Conservation (phyloP, 78 protist genomes). For the Guillardia theta region DNA sequence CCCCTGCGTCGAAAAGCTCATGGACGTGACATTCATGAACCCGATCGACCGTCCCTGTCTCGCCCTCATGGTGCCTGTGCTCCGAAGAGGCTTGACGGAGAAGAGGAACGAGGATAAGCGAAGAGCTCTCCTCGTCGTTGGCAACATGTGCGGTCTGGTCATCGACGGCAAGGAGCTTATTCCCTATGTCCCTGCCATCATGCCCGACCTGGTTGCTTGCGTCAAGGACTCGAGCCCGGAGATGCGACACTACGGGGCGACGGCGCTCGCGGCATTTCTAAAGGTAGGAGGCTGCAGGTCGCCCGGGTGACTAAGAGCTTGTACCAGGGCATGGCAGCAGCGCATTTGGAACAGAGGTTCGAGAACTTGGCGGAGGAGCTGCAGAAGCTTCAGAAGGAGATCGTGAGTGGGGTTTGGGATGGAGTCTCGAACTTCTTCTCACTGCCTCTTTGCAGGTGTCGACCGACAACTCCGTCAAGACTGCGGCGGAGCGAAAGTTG, state of each 20-base stretch:
- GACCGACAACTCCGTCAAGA: neutral
- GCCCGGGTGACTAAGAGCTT: neutral
- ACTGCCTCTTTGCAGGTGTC: neutral
- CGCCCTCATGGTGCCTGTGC: neutral
- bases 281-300: neutral
- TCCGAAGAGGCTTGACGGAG: neutral
- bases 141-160: conserved; percentile 9
- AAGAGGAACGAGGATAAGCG: neutral
- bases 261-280: neutral
- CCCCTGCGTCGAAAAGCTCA: neutral
- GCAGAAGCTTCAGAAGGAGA: neutral
- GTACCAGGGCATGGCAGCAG: neutral
- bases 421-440: no score
- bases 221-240: neutral
- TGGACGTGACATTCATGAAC: conserved; percentile 19
- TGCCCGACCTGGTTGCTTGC: neutral
- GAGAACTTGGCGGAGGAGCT: neutral
- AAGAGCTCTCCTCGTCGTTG: neutral
- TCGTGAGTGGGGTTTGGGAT: no score
- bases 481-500: neutral
- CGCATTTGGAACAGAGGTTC: neutral
- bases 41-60: neutral
- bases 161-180: conserved; percentile 3
- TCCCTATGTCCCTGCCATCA: neutral
- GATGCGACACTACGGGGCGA: neutral